Evolutionary conservation across 2,329 filamentous ascomycete species (phyloP).

Genomic region (Fusarium pilosicola): DNA sequence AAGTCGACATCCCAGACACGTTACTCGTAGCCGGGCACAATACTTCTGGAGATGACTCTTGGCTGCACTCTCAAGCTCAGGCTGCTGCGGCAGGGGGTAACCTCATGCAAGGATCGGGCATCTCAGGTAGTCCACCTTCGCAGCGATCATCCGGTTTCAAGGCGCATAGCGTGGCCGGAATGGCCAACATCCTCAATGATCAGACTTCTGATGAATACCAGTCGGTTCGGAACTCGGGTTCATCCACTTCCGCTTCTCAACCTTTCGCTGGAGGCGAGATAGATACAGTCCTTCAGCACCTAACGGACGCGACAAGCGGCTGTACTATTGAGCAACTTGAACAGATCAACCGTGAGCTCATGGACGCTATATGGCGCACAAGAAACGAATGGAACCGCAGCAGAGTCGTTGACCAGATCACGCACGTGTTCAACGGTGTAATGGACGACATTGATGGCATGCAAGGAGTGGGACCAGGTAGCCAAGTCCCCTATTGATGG

Average conservation of each 20-base stretch:
- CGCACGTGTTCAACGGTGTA: conserved; percentile 78
- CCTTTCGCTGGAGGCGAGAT: conserved; percentile 63
- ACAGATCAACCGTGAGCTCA: conserved; percentile 89
- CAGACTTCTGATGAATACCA: conserved; percentile 49
- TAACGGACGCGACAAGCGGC: conserved; percentile 76
- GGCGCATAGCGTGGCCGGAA: conserved; percentile 42
- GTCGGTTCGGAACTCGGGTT: conserved; percentile 46
- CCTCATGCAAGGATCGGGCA: conserved; percentile 39
- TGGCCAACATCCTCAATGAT: conserved; percentile 55
- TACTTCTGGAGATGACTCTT: conserved; percentile 63
- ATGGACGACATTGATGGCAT: conserved; percentile 73
- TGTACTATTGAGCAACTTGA: conserved; percentile 94
- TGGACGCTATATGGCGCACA: conserved; percentile 87
- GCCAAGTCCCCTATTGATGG: conserved; percentile 49
- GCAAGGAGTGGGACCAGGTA: conserved; percentile 57
- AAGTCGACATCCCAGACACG: conserved; percentile 65
- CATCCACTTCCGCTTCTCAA: conserved; percentile 57
- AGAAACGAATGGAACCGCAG: conserved; percentile 86
- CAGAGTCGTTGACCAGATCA: conserved; percentile 72
- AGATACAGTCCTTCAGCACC: conserved; percentile 66
- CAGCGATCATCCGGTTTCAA: conserved; percentile 49
- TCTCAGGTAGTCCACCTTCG: conserved; percentile 52
- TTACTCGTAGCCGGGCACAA: conserved; percentile 57
- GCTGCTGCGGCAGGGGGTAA: conserved; percentile 58
- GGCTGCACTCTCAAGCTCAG: conserved; percentile 68